Evolutionary conservation across 805 yeast genomes (phyloP), one percentile per base, ranked within the genome.

Genomic region (Metschnikowia henanensis): DNA sequence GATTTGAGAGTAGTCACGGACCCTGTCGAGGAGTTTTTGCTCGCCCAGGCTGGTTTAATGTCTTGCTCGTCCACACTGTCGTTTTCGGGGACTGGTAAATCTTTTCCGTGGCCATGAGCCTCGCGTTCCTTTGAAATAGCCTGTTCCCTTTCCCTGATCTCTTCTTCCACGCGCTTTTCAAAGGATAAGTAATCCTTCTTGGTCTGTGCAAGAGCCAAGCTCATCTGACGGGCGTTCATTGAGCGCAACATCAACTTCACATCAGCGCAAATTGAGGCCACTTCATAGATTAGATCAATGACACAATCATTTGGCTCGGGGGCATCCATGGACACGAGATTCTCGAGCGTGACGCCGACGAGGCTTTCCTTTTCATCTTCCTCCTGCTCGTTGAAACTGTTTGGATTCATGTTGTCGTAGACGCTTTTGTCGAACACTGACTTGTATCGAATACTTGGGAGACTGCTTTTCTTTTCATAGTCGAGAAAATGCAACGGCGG

Each of bases 201-300:
- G 10, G 57, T 57, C 17, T 50, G 51, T 2, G 50, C 61, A 26
- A 65, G 47, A 6, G 66, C 67, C 12, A 38, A 41, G 29, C 76
- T 62, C 77, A 80, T 76, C 40, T 76, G 79, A 37, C 77, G 60
- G 1, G 73, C 80, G 56, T 81, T 81, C 46, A 72, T 60, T 0
- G 83, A 73, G 41, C 86, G 65, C 36, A 81, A 55, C 73, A 84
- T 73, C 46, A 86, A 61, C 53, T 82, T 81, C 64, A 81, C 68
- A 56, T 86, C 92, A 47, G 81, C 76, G 0, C 79, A 79, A 33
- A 83, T 59, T 0, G 81, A 77, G 0, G 84, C 81, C 4, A 79
- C 66, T 50, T 86, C 87, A 53, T 77, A 79, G 34, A 85, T 75
- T 35, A 80, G 59, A 46, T 81, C 83, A 32, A 86, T 69, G 5